Evolutionary conservation across 2,329 filamentous ascomycete genomes (phyloP), one percentile per base, ranked within the genome.

Genomic region (Sporothrix curviconia): DNA sequence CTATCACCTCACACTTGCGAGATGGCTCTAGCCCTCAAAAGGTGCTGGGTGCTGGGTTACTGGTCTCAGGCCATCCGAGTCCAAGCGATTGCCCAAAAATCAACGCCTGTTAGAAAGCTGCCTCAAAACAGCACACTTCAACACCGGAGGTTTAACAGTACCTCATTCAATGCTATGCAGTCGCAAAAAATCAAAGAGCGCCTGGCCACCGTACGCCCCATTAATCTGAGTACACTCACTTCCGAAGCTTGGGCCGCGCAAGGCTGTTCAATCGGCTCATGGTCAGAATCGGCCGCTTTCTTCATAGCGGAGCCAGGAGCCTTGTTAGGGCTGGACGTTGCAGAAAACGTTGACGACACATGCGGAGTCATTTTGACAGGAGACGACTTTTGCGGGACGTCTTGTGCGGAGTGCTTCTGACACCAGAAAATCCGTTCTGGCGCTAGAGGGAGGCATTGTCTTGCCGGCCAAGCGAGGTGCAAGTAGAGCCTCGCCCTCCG

Each of bases 191-290:
- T n/a, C 15, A 36, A 50, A 7, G 6, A 40, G 34, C 32, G 39
- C 17, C 24, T n/a, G n/a, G n/a, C n/a, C n/a, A n/a, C n/a, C n/a
- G n/a, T n/a, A n/a, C n/a, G n/a, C 36, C 30, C 24, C 22, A n/a
- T 52, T 25, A 6, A 3, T 8, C n/a, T 3, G n/a, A 2, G 28
- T 22, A n/a, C 5, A 11, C 11, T 62, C 53, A 70, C 64, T 70
- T 70, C 58, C 82, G 76, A 61, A 76, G 69, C 73, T 85, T 86
- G 1, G 83, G 83, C 44, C 76, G 75, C 47, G 83, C 78, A 24
- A 86, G 76, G 78, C 82, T 80, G 65, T 83, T 80, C 56, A 86
- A 72, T 59, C 83, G 76, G 66, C 79, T 84, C 59, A 84, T 66
- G 62, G 76, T 85, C 57, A 86, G 68, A 24, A 77, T 73, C 6